Base-by-base conservation (phyloP, 2,329 filamentous ascomycete genomes). In the Metarhizium humberi region DNA sequence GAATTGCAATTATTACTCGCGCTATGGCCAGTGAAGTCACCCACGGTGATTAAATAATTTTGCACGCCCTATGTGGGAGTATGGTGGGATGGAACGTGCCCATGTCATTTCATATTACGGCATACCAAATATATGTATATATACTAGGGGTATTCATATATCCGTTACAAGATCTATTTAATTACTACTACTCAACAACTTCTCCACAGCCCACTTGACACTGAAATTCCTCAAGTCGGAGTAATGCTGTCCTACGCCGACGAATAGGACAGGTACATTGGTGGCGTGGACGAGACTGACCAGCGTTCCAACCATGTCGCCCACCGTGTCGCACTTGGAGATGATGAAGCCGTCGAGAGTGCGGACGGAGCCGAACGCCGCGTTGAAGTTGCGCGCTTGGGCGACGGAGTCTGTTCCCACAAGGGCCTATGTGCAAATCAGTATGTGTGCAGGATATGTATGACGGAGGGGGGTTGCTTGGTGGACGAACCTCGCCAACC, bases 271-370 rank as follows among this genome's bases (percentile, higher is more conserved):
- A 0, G 95, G 95, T 49, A 99, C 95, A 32, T 92, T 90, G 3
- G 95, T 99, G 3, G 94, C 92, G 73, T 97, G 92, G 43, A 99
- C 92, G 77, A 99, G 92, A 69, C 90, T 96, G 59, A 99, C 94
- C 60, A 99, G 77, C 3, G 92, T 96, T 62, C 81, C 91, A 47
- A 96, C 91, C 92, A 97, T 97, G 73, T 96, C 92, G n/a, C 94
- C 95, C 42, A 99, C 95, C 0, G 94, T 99, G 74, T 99, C 94
- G 70, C 94, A 97, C 73, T 99, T 99, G 58, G 87, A 92, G 64
- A 99, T 96, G 68, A 99, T 96, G 72, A 99, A 99, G 6, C 94
- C 94, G 72, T 99, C 95, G 42, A 99, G 79, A 32, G 82, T 82
- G 56, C 92, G 79, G 14, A 84, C 85, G 5, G 82, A 78, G 36